Base-by-base conservation (phyloP, 768 basidiomycete species). In the Suillus clintonianus region DNA sequence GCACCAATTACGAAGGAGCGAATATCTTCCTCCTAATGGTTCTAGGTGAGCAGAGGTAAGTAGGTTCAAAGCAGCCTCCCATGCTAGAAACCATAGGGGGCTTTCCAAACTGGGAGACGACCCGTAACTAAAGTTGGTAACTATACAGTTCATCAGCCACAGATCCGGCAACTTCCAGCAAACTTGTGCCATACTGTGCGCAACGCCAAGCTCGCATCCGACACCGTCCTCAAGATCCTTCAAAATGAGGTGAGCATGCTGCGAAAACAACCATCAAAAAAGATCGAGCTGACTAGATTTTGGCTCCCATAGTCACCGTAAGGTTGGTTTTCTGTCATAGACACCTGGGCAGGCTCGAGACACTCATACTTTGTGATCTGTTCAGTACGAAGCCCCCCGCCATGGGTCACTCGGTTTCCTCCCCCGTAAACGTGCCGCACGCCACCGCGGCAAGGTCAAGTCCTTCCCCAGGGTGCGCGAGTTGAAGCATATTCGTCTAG, bases 381-480 rank as follows among this genome's bases (percentile, higher is more conserved):
- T 73, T 37, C 75, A 97, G 95, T 98, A 89, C 83, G 96, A 99
- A 91, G 94, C 95, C 69, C 97, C 97, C 75, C 95, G 97, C 77
- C 94, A 96, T 81, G 97, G 97, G 76, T 97, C 95, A 69, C 89
- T 99, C 72, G 97, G 95, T 75, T 97, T 95, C 85, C 88, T 98
- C 67, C 97, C 97, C 74, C 88, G 92, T 77, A 99, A 99, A 84
- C 89, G 97, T 74, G 85, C 97, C 62, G 95, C 97, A 69, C 90
- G 97, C 76, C 97, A 98, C 83, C 90, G 97, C 72, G 97, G 97
- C 79, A 96, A 95, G 86, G 95, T 98, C 81, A 99, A 99, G 89
- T 89, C 95, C 68, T 99, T 99, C 91, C 97, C 97, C 76, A 95
- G 89, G 90, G 96, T 94, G 67, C 64, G 88, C 72, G 41, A 43